phyloP scores from a whole-genome alignment of 129 eudicot species.

The Calendula officinalis region DNA sequence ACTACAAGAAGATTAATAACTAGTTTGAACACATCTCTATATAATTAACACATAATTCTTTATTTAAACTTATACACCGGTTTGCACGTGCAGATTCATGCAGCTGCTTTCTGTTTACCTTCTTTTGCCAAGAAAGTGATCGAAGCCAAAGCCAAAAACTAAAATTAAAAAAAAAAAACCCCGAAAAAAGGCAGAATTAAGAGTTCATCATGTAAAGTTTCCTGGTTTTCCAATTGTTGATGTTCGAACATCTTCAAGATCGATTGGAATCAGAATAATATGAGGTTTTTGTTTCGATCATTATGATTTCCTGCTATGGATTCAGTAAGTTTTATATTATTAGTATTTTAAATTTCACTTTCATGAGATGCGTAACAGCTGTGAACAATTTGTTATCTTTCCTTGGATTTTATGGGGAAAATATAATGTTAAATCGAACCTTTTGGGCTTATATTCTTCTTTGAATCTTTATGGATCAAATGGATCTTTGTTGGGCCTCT shows the following conservation, averaged over 20 bases:
- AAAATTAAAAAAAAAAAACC: not conserved
- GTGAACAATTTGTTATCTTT: slow-evolving; percentile 26
- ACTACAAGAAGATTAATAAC: too few relatives aligned
- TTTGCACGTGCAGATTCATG: slow-evolving; percentile 62
- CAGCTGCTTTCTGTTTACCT: slow-evolving; percentile 97
- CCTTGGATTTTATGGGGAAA: slow-evolving; percentile 15
- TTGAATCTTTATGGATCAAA: not conserved
- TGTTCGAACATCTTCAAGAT: slow-evolving; percentile 27
- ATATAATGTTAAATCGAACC: slow-evolving; percentile 12
- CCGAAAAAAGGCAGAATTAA: slow-evolving; percentile 22
- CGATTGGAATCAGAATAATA: slow-evolving; percentile 29
- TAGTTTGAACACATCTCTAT: not conserved
- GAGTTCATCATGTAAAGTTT: slow-evolving; percentile 31
- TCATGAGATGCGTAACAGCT: slow-evolving; percentile 22
- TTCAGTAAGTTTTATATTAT: not conserved
- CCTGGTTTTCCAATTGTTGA: slow-evolving; percentile 20
- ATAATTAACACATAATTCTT: not conserved
- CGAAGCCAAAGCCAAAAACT: slow-evolving; percentile 51
- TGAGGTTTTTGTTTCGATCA: slow-evolving; percentile 15
- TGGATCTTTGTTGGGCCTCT: not conserved
- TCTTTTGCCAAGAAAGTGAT: slow-evolving; percentile 91
- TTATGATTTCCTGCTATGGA: not conserved
- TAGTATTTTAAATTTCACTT: not conserved
- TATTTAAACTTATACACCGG: not conserved
- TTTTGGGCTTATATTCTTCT: slow-evolving; percentile 19